These are phyloP conservation scores for Pseudonitzschia multiseries DNA, from an alignment of 108 stramenopile species.

Conservation along the genomic window DNA sequence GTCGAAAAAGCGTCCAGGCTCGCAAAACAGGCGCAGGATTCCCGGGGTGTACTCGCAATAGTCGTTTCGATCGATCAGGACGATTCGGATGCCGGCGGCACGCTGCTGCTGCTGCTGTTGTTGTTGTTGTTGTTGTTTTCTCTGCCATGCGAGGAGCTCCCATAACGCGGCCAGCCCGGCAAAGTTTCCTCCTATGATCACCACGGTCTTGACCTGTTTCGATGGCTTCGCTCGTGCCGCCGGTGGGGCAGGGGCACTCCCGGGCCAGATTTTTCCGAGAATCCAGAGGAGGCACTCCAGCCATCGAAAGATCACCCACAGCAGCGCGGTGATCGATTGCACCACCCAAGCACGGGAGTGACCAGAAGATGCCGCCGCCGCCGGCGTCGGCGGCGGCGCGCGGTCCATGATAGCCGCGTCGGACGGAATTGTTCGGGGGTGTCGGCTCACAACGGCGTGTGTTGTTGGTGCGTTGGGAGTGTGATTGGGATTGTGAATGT, in stretches of 20 bases:
- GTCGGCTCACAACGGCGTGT: no score
- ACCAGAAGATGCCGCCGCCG: no score
- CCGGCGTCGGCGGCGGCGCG: no score
- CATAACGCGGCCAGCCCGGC: conserved; percentile 26
- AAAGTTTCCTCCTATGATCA: conserved; percentile 36
- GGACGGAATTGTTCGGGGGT: no score
- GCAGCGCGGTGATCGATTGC: neutral
- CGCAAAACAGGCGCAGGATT: conserved; percentile 33
- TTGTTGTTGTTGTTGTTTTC: neutral
- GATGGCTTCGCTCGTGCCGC: no score
- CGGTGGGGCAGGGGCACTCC: neutral
- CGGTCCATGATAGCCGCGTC: no score
- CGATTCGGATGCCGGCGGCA: neutral
- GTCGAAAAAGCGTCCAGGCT: conserved; percentile 16
- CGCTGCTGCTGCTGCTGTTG: neutral
- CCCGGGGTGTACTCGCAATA: conserved; percentile 41
- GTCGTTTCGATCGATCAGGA: conserved; percentile 29
- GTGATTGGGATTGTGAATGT: no score
- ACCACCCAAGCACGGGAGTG: neutral
- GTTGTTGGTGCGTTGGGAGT: no score
- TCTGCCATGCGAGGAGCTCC: conserved; percentile 6
- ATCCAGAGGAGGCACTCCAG: neutral
- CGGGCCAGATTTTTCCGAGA: no score
- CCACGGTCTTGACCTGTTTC: conserved; percentile 14
- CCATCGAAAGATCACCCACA: neutral